Conservation (phyloP, 371 early-diverging fungal species). For the Mortierella sp. region DNA sequence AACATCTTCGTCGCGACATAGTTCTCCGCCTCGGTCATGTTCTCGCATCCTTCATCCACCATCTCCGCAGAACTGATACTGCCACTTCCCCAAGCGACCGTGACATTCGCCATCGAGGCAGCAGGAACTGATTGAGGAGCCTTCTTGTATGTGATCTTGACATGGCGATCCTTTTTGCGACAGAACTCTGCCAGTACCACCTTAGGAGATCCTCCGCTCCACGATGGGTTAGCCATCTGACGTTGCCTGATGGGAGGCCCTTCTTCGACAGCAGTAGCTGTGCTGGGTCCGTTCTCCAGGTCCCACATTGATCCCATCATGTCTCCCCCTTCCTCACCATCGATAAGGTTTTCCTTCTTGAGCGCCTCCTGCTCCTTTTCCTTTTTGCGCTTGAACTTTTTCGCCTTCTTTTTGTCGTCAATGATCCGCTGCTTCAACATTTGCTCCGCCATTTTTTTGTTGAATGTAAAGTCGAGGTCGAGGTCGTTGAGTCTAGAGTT, state of each 20-base stretch:
- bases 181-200: constrained; percentile 57
- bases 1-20: constrained; percentile 71
- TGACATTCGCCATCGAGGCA: constrained; percentile 38
- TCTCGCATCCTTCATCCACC: constrained; percentile 54
- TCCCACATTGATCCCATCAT: constrained; percentile 55
- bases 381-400: constrained; percentile 52
- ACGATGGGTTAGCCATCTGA: constrained; percentile 56
- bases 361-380: constrained; percentile 33
- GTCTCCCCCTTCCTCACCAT: constrained; percentile 31
- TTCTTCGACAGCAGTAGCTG: constrained; percentile 18
- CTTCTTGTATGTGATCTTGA: constrained; percentile 38
- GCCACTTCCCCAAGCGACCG: constrained; percentile 51
- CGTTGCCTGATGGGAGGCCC: constrained; percentile 38
- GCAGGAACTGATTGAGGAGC: constrained; percentile 24
- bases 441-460: constrained; percentile 60
- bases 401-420: constrained; percentile 53
- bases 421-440: constrained; percentile 50
- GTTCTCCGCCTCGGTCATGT: constrained; percentile 68
- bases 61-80: constrained; percentile 41
- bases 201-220: constrained; percentile 67
- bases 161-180: constrained; percentile 56
- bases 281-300: constrained; percentile 18
- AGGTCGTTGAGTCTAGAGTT: constrained; percentile 62
- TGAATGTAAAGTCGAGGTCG: constrained; percentile 68
- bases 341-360: constrained; percentile 15